phyloP scores from a whole-genome alignment of 495 filamentous ascomycete species.

The Penicillium manginii region DNA sequence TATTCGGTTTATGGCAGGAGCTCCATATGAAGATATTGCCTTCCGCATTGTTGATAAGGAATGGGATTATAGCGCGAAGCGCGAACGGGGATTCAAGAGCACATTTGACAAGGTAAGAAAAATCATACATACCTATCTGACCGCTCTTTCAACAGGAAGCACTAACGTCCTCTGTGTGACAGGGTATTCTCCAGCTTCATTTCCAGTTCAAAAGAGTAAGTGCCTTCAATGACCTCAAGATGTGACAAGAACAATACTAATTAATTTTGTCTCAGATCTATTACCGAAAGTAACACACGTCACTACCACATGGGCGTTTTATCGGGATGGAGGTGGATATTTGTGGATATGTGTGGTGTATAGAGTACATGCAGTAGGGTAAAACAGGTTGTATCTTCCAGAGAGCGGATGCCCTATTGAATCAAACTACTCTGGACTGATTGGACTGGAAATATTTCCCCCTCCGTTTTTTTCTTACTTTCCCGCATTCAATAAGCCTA shows the following conservation, averaged over 20 bases:
- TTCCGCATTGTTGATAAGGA: slow-evolving; percentile 98
- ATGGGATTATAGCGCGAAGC: slow-evolving; percentile 97
- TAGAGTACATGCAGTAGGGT: slow-evolving; percentile 18
- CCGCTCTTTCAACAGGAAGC: neutral
- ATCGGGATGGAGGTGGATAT: slow-evolving; percentile 18
- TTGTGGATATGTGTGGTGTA: slow-evolving; percentile 11
- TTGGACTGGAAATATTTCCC: slow-evolving; percentile 28
- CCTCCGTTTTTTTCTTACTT: slow-evolving; percentile 1
- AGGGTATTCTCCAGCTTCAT: slow-evolving; percentile 96
- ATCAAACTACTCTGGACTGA: slow-evolving; percentile 10
- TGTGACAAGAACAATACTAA: slow-evolving; percentile 16
- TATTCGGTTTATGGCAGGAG: slow-evolving; percentile 93
- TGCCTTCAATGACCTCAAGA: slow-evolving; percentile 2
- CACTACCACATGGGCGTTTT: slow-evolving; percentile 23
- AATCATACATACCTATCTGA: slow-evolving; percentile 8
- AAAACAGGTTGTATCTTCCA: slow-evolving; percentile 25
- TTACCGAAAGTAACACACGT: slow-evolving; percentile 36
- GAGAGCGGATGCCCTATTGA: slow-evolving; percentile 17
- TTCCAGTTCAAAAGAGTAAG: slow-evolving; percentile 93
- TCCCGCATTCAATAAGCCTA: slow-evolving; percentile 22
- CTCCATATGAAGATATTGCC: slow-evolving; percentile 95
- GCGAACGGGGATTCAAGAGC: slow-evolving; percentile 92
- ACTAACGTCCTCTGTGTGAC: slow-evolving; percentile 21
- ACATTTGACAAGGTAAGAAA: slow-evolving; percentile 91
- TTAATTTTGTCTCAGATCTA: slow-evolving; percentile 35